Percentiles rank a stretch among this genome's conserved stretches.
Evolutionary conservation across 176 grass and related monocot genomes (phyloP).

Genomic region (Rhynchospora pubera): DNA sequence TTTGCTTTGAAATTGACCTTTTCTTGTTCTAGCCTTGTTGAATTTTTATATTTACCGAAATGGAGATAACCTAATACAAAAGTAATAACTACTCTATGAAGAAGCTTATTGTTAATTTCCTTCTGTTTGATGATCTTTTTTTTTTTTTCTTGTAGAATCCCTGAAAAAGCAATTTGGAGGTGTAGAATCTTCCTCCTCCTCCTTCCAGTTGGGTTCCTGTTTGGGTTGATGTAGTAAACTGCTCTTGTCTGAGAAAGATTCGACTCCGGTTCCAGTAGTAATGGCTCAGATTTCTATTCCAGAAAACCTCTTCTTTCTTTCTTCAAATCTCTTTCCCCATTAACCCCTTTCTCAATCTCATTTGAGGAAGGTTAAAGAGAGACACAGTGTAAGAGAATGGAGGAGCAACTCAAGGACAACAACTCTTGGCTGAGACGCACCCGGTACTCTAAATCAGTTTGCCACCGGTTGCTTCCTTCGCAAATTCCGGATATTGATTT

Average conservation of each 20-base stretch:
- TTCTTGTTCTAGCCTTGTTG: background rate
- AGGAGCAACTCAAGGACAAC: conserved; percentile 51
- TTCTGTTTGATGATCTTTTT: background rate
- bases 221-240: conserved; percentile 17
- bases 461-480: conserved; percentile 40
- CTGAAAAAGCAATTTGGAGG: conserved; percentile 19
- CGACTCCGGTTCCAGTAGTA: background rate
- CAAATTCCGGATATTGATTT: conserved; percentile 35
- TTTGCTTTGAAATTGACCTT: background rate
- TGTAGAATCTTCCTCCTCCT: conserved; percentile 18
- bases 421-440: conserved; percentile 78
- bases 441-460: conserved; percentile 68
- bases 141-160: background rate
- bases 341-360: background rate
- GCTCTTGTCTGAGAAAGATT: background rate
- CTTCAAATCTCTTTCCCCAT: conserved; percentile 3
- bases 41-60: background rate
- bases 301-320: conserved; percentile 12
- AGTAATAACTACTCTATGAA: background rate
- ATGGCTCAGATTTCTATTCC: conserved; percentile 13
- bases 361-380: conserved; percentile 3
- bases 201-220: conserved; percentile 18
- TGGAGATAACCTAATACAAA: background rate
- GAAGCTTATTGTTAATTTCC: background rate
- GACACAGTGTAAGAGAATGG: background rate